These are phyloP conservation scores for Pyrenophora graminea DNA, from an alignment of 2,329 filamentous ascomycete species.

Conservation along the genomic window DNA sequence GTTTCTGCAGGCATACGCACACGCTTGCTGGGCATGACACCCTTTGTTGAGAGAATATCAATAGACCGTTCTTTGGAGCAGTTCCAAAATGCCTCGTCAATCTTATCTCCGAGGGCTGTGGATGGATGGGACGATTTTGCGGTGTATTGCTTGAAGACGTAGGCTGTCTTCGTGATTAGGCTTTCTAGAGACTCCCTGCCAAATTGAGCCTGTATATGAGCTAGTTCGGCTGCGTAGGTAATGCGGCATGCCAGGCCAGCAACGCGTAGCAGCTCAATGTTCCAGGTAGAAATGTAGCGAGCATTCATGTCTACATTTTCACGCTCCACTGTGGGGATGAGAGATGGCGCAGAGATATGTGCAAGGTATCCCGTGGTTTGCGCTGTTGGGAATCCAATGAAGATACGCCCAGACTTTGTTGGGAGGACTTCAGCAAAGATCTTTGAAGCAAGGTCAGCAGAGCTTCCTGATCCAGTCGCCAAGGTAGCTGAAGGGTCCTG, in stretches of 20 bases:
- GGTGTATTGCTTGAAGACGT: slow-evolving; percentile 84
- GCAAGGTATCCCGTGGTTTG: slow-evolving; percentile 94
- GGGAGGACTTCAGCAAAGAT: slow-evolving; percentile 91
- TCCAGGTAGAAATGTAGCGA: slow-evolving; percentile 93
- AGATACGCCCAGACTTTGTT: slow-evolving; percentile 85
- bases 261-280: slow-evolving; percentile 86
- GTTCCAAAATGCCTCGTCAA: slow-evolving; percentile 96
- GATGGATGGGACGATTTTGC: slow-evolving; percentile 91
- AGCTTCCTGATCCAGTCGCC: slow-evolving; percentile 54
- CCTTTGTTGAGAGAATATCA: slow-evolving; percentile 85
- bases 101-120: slow-evolving; percentile 77
- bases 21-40: slow-evolving; percentile 80
- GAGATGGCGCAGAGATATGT: slow-evolving; percentile 92
- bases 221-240: slow-evolving; percentile 86
- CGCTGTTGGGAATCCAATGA: slow-evolving; percentile 96
- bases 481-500: slow-evolving; percentile 75
- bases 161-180: slow-evolving; percentile 77
- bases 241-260: slow-evolving; percentile 89
- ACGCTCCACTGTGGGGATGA: slow-evolving; percentile 95
- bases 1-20: slow-evolving; percentile 77
- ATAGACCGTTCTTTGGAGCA: slow-evolving; percentile 77
- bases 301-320: slow-evolving; percentile 97
- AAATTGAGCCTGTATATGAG: slow-evolving; percentile 57
- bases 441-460: slow-evolving; percentile 65
- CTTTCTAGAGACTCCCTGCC: slow-evolving; percentile 62